A percentile compares a stretch with the other conserved stretches of the same genome.
Conservation (phyloP, 345 rosid genomes). For the Populus davidiana region DNA sequence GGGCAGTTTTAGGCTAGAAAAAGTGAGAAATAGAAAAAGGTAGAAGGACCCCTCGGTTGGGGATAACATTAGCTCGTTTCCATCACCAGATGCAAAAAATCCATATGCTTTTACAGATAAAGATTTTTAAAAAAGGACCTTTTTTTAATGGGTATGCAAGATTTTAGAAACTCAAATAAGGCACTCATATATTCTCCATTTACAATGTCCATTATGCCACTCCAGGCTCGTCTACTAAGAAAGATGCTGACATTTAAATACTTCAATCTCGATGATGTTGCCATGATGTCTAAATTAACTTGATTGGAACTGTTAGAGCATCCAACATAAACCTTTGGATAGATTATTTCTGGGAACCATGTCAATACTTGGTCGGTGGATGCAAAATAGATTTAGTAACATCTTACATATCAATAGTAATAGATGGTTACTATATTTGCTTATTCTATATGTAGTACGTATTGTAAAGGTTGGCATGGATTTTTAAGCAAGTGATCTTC, state of each 20-base stretch:
- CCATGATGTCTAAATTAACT: background rate
- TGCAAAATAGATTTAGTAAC: background rate
- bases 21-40: background rate
- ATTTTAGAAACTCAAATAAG: background rate
- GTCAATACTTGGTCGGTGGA: background rate
- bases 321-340: background rate
- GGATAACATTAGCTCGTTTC: background rate
- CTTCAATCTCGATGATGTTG: background rate
- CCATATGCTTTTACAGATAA: background rate
- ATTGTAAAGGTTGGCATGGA: background rate
- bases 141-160: background rate
- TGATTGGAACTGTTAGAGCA: no score
- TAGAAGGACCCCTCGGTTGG: background rate
- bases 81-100: background rate
- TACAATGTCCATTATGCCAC: background rate
- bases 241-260: background rate
- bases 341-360: background rate
- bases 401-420: background rate
- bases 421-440: background rate
- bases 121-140: background rate
- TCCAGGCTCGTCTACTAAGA: background rate
- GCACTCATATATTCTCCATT: background rate
- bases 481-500: background rate
- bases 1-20: background rate
- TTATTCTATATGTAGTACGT: background rate